These are phyloP conservation scores for Mortierella sp. DNA, from an alignment of 371 early-diverging fungal genomes.

Conservation along the genomic window DNA sequence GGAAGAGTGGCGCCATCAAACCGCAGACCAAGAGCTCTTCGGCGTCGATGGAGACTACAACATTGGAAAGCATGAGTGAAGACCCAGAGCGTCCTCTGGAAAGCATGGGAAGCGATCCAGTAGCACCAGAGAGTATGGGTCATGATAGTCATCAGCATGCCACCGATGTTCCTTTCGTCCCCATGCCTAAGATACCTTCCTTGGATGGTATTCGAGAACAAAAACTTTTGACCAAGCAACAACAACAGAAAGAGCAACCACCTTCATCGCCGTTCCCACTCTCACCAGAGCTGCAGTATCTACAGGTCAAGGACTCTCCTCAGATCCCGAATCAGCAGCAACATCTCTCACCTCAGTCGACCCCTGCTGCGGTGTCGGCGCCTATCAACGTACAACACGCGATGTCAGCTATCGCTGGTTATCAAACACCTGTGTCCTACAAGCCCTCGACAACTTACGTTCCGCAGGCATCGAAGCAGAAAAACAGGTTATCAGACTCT, in stretches of 20 bases:
- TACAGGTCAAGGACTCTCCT: slow-evolving; percentile 26
- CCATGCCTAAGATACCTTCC: slow-evolving; percentile 15
- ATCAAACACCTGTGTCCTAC: slow-evolving; percentile 20
- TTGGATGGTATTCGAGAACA: slow-evolving; percentile 13
- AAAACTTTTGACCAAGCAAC: slow-evolving; percentile 12
- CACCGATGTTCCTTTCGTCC: background rate
- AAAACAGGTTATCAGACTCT: slow-evolving; percentile 26
- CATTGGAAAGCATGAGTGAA: slow-evolving; percentile 12
- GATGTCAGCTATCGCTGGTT: background rate
- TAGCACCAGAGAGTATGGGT: slow-evolving; percentile 46
- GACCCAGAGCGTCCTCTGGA: slow-evolving; percentile 9
- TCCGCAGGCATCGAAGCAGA: slow-evolving; percentile 26
- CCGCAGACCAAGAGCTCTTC: slow-evolving; percentile 3
- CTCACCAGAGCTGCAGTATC: slow-evolving; percentile 44
- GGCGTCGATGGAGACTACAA: background rate
- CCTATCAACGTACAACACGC: background rate
- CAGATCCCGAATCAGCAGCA: slow-evolving; percentile 13
- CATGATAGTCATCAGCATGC: slow-evolving; percentile 1
- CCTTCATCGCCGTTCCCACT: slow-evolving; percentile 19
- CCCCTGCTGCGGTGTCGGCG: background rate
- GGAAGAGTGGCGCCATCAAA: background rate
- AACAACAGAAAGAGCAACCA: slow-evolving; percentile 13
- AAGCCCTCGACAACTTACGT: slow-evolving; percentile 39
- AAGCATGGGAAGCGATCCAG: slow-evolving; percentile 32
- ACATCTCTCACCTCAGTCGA: slow-evolving; percentile 5